Evolutionary conservation across 306 rosid species (phyloP).

Genomic region (Cicer chorassanicum): DNA sequence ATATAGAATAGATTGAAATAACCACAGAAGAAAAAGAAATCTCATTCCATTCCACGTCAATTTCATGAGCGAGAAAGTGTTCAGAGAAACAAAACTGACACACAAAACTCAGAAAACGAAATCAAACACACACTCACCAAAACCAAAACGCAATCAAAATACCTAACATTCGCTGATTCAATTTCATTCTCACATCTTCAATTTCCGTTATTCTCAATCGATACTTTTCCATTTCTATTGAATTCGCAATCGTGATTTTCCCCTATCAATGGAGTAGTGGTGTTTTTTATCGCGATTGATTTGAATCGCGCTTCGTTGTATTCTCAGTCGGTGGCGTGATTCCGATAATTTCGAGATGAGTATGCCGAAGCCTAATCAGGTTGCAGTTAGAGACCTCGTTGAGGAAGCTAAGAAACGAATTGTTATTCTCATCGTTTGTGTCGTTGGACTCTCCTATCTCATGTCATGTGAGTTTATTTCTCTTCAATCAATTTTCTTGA

Average conservation of each 20-base stretch:
- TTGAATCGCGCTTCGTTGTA: constrained; percentile 13
- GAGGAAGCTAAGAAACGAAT: constrained; percentile 97
- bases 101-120: constrained; percentile 34
- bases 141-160: not conserved
- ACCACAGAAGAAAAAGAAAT: not conserved
- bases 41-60: constrained; percentile 31
- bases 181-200: not conserved
- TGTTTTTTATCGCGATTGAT: constrained; percentile 4
- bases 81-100: constrained; percentile 33
- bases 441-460: constrained; percentile 88
- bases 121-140: constrained; percentile 21
- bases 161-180: constrained; percentile 39
- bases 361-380: constrained; percentile 57
- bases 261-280: not conserved
- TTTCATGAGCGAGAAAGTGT: not conserved
- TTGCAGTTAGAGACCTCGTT: constrained; percentile 78
- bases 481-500: not conserved
- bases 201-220: not conserved
- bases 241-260: not conserved
- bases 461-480: constrained; percentile 76
- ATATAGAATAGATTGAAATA: not conserved
- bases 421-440: constrained; percentile 75
- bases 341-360: constrained; percentile 31
- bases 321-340: constrained; percentile 31
- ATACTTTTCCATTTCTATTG: not conserved